Evolutionary conservation across 2,329 filamentous ascomycete species (phyloP), one percentile per base, ranked within the genome.

Genomic region (Aspergillus novoparasiticus): DNA sequence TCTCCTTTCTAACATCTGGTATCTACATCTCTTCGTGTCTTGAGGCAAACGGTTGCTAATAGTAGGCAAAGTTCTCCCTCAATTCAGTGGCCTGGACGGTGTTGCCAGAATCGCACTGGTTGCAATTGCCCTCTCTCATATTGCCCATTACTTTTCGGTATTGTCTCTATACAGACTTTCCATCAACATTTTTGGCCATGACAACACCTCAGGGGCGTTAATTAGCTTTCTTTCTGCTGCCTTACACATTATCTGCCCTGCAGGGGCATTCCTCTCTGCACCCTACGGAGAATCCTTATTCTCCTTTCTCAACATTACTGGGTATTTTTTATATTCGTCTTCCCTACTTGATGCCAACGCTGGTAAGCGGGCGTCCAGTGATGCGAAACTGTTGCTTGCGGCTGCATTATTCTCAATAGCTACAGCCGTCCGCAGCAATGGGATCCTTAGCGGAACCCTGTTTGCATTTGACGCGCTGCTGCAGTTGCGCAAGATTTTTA

Each of bases 191-290:
- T 86, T 86, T 60, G 72, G 73, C n/a, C 59, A 69, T 41, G 64
- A 73, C n/a, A 75, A 69, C n/a, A 48, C 67, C 23, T 65, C 68
- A n/a, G 72, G 74, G 46, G 67, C 66, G 51, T 66, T 75, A 60
- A 60, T 76, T 66, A 66, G 81, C 2, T 88, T 94, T 65, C 74
- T 90, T 26, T 85, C 92, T 10, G 87, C 92, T 3, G 80, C 86
- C 19, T 81, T 98, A 56, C 93, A 98, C 76, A 85, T 96, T 60
- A 73, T 98, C 56, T 95, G 92, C 0, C 94, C 95, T 0, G 95
- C 91, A 0, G 94, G 94, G 0, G 79, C 97, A 2, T 98, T 99
- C 74, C 85, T 99, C 21, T 94, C 90, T 0, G 90, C 94, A 0
- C 93, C 94, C 0, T 96, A 95, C 76, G 85, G 88, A 11, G 95